Percentiles rank a stretch among this genome's conserved stretches.
These are phyloP conservation scores for Stephania yunnanensis DNA, from an alignment of 164 flowering plant species.

Conservation along the genomic window DNA sequence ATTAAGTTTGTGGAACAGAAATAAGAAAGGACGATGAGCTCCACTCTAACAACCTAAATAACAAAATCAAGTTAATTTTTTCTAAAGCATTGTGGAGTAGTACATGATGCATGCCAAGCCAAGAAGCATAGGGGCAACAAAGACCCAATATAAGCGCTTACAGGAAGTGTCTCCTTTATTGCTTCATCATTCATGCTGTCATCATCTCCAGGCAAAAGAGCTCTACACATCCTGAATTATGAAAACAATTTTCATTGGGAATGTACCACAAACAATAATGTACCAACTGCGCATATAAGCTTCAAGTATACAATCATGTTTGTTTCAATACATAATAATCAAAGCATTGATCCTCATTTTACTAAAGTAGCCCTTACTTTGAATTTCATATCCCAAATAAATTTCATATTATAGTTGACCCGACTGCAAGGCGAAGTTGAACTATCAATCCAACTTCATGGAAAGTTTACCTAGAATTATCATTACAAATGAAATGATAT, in stretches of 20 bases:
- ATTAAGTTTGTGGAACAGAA: background rate
- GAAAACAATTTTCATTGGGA: constrained; percentile 1
- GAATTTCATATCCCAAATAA: too few relatives aligned
- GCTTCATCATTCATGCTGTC: constrained; percentile 87
- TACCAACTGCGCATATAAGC: too few relatives aligned
- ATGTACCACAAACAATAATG: background rate
- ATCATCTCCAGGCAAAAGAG: constrained; percentile 95
- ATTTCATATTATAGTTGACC: too few relatives aligned
- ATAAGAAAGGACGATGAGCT: background rate
- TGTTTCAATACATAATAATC: too few relatives aligned
- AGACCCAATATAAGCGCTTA: constrained; percentile 32
- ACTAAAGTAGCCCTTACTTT: too few relatives aligned
- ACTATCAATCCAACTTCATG: too few relatives aligned
- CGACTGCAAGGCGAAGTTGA: too few relatives aligned
- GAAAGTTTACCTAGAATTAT: too few relatives aligned
- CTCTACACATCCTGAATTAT: constrained; percentile 75
- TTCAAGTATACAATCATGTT: too few relatives aligned
- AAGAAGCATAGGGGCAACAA: background rate
- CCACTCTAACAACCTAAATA: background rate
- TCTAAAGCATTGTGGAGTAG: background rate
- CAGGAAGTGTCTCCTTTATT: constrained; percentile 97
- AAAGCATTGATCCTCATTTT: too few relatives aligned
- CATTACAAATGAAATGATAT: too few relatives aligned
- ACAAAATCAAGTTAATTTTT: background rate
- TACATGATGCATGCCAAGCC: background rate